Conservation (phyloP, 306 rosid genomes). For the Mucuna pruriens region DNA sequence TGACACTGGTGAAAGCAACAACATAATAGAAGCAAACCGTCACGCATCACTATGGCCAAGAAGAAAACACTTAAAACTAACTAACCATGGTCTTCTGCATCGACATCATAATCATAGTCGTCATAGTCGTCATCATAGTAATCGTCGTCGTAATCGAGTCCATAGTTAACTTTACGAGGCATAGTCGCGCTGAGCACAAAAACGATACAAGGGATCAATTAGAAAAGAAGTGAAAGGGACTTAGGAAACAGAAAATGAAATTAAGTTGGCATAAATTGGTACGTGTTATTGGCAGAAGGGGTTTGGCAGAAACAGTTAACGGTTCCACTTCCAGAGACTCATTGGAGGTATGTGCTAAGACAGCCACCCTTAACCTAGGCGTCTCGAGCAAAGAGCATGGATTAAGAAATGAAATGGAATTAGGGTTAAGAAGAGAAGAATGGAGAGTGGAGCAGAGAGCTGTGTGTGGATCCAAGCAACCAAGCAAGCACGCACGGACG, state of each 20-base stretch:
- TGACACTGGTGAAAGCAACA: background rate
- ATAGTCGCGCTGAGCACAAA: constrained; percentile 42
- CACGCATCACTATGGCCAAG: background rate
- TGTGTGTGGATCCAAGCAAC: background rate
- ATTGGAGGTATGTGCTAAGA: background rate
- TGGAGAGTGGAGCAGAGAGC: background rate
- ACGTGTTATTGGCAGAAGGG: constrained; percentile 14
- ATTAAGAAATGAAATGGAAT: background rate
- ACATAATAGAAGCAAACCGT: background rate
- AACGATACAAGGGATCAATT: constrained; percentile 17
- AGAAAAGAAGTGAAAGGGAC: background rate
- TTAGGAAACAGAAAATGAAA: background rate
- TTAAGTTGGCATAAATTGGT: background rate
- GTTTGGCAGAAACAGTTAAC: background rate
- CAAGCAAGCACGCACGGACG: background rate
- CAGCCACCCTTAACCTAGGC: constrained; percentile 15
- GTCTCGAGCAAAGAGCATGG: background rate
- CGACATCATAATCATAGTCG: constrained; percentile 46
- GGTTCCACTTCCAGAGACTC: constrained; percentile 8
- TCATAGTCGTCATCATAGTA: constrained; percentile 57
- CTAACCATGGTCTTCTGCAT: constrained; percentile 61
- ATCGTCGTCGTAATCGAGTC: constrained; percentile 66
- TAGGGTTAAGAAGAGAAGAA: background rate
- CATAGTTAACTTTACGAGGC: constrained; percentile 83
- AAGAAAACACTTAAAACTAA: background rate